Base-by-base conservation (phyloP, 2,329 filamentous ascomycete species). In the Paracoccidioides lutzii region DNA sequence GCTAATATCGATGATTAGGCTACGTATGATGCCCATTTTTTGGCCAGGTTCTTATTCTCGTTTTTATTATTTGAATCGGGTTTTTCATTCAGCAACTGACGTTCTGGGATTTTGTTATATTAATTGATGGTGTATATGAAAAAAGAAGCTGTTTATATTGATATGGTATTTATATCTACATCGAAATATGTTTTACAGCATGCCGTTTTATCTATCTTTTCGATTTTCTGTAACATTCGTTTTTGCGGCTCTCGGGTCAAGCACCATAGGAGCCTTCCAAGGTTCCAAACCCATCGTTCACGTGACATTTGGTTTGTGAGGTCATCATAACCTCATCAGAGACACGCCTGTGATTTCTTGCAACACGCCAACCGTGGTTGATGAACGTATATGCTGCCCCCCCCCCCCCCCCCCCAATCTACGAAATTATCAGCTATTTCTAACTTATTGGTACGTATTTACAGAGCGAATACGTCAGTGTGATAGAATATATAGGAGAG, bases 1-100 rank as follows among this genome's bases (percentile, higher is more conserved):
- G 35, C 56, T 59, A 52, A 52, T 41, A 4, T 12, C 22, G 22
- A 15, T 32, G 10, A 40, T 22, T 55, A 56, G 54, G 54, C 30
- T 56, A 56, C 33, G 54, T 56, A 52, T 56, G 48, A 56, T 10
- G 14, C 4, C n/a, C n/a, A 8, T 5, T 14, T 32, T 30, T n/a
- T 40, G 37, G 10, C 22, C 8, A 22, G 32, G 49, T 12, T 52
- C 33, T 30, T 52, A 38, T 50, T 15, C 22, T 22, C 1, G 22
- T 52, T 37, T n/a, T 30, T 52, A 12, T 30, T 52, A 37, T 52
- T 52, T 52, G 46, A 49, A 49, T 49, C 33, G 46, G 10, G 30
- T 49, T 37, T 22, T 22, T 6, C 30, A 37, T 49, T 49, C 32
- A 49, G 46, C 46, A 32, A 37, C 33, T n/a, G 33, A 49, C 33